A percentile compares a stretch with the other conserved stretches of the same genome.
phyloP scores from a whole-genome alignment of 805 yeast genomes.

The Teunomyces atbi region DNA sequence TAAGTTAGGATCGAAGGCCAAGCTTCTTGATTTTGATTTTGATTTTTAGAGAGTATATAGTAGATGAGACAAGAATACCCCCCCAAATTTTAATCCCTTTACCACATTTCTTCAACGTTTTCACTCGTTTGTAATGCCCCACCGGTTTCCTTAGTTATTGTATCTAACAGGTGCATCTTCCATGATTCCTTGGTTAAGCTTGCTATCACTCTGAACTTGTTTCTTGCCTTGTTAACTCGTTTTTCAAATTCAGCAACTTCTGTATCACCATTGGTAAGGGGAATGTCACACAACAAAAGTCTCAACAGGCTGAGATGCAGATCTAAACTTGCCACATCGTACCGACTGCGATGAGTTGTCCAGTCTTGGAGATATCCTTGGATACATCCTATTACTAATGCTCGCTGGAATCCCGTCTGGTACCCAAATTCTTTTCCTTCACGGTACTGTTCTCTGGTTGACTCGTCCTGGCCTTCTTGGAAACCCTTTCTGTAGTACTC shows the following conservation, averaged over 20 bases:
- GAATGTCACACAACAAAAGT: slow-evolving; percentile 17
- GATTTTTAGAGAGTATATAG: slow-evolving; percentile 15
- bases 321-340: slow-evolving; percentile 16
- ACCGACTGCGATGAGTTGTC: slow-evolving; percentile 17
- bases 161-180: slow-evolving; percentile 31
- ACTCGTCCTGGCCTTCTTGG: slow-evolving; percentile 65
- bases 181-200: slow-evolving; percentile 27
- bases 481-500: slow-evolving; percentile 66
- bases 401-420: slow-evolving; percentile 74
- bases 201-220: slow-evolving; percentile 57
- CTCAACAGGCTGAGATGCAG: slow-evolving; percentile 29
- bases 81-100: slow-evolving; percentile 1
- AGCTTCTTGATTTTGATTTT: slow-evolving; percentile 42
- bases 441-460: slow-evolving; percentile 53
- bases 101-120: slow-evolving; percentile 45
- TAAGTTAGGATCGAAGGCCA: slow-evolving; percentile 32
- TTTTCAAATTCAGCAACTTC: slow-evolving; percentile 58
- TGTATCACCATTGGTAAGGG: slow-evolving; percentile 45
- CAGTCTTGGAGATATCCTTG: slow-evolving; percentile 47
- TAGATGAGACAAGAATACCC: background rate
- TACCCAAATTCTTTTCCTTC: slow-evolving; percentile 88
- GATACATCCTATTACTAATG: slow-evolving; percentile 67
- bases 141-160: slow-evolving; percentile 34
- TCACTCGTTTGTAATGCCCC: slow-evolving; percentile 37
- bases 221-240: slow-evolving; percentile 52